Conservation (phyloP, 805 yeast species). For the Zygoascus tannicola region DNA sequence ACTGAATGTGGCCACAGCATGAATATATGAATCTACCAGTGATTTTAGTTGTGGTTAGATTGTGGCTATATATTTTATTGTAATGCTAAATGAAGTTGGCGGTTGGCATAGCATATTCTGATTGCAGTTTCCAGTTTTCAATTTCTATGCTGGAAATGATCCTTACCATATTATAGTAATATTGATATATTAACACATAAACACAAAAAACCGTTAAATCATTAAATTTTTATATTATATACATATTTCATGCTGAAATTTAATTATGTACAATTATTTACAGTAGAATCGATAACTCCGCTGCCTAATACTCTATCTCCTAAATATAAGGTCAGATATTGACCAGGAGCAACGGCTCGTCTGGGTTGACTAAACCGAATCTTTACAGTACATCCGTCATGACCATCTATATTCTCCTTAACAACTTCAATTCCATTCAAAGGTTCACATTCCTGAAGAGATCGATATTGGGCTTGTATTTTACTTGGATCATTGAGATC, state of each 20-base stretch:
- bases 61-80: no score
- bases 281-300: slow-evolving; percentile 15
- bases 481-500: slow-evolving; percentile 15
- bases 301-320: slow-evolving; percentile 59
- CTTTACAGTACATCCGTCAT: neutral
- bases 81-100: no score
- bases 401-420: neutral
- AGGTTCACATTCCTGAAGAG: slow-evolving; percentile 53
- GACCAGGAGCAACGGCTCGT: slow-evolving; percentile 87
- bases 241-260: neutral
- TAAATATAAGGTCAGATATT: slow-evolving; percentile 64
- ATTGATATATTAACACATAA: no score
- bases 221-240: neutral
- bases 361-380: slow-evolving; percentile 38
- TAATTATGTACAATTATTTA: neutral
- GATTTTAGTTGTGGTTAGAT: no score
- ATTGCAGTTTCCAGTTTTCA: no score
- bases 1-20: slow-evolving; percentile 30
- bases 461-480: slow-evolving; percentile 55
- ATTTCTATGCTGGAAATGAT: no score
- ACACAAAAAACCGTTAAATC: neutral
- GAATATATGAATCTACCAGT: neutral
- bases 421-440: slow-evolving; percentile 24
- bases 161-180: no score
- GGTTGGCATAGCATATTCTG: no score